Evolutionary conservation across 1,284 basidiomycete genomes (phyloP).

Genomic region (Ceratobasidium papillatum): DNA sequence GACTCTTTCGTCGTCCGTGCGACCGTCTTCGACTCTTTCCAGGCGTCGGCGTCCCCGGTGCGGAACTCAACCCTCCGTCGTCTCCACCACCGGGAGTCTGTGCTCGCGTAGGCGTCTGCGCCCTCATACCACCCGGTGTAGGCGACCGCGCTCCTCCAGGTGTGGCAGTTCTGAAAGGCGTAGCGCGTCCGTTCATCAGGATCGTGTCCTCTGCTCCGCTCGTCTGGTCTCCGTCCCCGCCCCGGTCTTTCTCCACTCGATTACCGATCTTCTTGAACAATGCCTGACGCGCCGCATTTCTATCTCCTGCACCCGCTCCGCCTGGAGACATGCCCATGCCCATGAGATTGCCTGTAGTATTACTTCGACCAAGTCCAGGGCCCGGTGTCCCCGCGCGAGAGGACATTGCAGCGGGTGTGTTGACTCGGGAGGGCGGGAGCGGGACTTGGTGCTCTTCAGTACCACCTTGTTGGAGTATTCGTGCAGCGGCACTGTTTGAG

Average conservation of each 20-base stretch:
- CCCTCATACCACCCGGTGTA: conserved; percentile 4
- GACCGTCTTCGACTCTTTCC: conserved; percentile 21
- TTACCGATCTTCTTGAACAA: conserved; percentile 68
- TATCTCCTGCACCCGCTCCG: conserved; percentile 70
- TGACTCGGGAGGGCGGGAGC: conserved; percentile 24
- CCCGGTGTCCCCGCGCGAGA: conserved; percentile 33
- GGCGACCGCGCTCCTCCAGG: conserved; percentile 20
- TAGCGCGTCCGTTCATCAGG: conserved; percentile 27
- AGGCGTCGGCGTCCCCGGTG: conserved; percentile 17
- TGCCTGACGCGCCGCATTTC: conserved; percentile 67
- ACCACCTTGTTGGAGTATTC: conserved; percentile 55
- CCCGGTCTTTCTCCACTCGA: conserved; percentile 69
- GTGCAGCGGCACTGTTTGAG: conserved; percentile 76
- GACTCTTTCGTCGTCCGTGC: conserved; percentile 33
- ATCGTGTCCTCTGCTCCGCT: conserved; percentile 70
- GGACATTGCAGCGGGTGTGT: conserved; percentile 30
- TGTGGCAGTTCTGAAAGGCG: conserved; percentile 18
- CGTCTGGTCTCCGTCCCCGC: conserved; percentile 51
- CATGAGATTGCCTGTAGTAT: conserved; percentile 57
- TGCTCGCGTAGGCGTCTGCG: conserved; percentile 1
- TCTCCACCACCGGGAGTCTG: conserved; percentile 16
- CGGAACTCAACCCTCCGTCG: conserved; percentile 15
- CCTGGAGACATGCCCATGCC: neutral
- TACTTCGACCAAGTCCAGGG: conserved; percentile 64
- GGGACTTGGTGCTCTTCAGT: conserved; percentile 29